A percentile compares a stretch with the other conserved stretches of the same genome.
Conservation (phyloP, 2,329 filamentous ascomycete species). For the Pseudocercospora fuligena region DNA sequence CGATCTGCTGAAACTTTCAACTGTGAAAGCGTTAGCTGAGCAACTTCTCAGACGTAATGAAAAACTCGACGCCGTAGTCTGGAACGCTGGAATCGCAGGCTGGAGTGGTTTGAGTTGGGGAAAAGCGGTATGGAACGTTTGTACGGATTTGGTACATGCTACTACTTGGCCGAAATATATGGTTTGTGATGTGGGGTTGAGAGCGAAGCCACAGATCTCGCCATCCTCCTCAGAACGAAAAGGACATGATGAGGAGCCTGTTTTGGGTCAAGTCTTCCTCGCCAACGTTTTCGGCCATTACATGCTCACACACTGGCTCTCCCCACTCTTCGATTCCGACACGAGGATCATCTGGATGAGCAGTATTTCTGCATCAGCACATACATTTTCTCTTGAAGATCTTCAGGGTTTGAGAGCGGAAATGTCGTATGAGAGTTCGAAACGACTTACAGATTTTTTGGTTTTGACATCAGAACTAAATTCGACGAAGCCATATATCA, state of each 20-base stretch:
- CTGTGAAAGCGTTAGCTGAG: constrained; percentile 59
- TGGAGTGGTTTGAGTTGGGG: constrained; percentile 80
- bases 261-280: constrained; percentile 81
- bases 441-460: constrained; percentile 84
- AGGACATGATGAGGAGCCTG: constrained; percentile 55
- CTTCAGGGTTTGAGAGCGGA: constrained; percentile 71
- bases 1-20: constrained; percentile 62
- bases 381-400: constrained; percentile 68
- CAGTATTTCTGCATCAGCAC: constrained; percentile 71
- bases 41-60: constrained; percentile 63
- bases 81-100: constrained; percentile 88
- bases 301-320: constrained; percentile 78
- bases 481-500: constrained; percentile 62
- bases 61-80: constrained; percentile 76
- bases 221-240: constrained; percentile 16
- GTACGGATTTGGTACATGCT: constrained; percentile 68
- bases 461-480: constrained; percentile 74
- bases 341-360: constrained; percentile 83
- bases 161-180: constrained; percentile 83
- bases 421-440: constrained; percentile 81
- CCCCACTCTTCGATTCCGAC: constrained; percentile 67
- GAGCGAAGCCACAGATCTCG: constrained; percentile 59
- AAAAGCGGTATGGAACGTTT: constrained; percentile 58
- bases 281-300: constrained; percentile 97
- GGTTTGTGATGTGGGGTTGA: constrained; percentile 60